phyloP scores from a whole-genome alignment of 306 rosid species.

The Cucurbita ficifolia region DNA sequence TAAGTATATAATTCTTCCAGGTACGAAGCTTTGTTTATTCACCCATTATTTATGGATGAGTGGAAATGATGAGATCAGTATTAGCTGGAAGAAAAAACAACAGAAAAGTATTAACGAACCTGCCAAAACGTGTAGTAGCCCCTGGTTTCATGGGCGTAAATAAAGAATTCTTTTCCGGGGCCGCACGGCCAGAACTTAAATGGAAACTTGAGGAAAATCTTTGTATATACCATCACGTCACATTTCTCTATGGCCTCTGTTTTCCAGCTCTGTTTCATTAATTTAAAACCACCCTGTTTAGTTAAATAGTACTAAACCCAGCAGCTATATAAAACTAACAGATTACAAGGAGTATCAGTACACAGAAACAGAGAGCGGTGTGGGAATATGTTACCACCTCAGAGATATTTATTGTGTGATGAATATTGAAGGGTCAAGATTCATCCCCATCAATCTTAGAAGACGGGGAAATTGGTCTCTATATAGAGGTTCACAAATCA shows the following conservation, averaged over 20 bases:
- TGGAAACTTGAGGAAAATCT: constrained; percentile 92
- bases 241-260: constrained; percentile 71
- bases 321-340: not conserved
- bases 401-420: constrained; percentile 18
- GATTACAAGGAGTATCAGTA: not conserved
- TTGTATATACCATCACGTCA: constrained; percentile 86
- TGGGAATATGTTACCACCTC: not conserved
- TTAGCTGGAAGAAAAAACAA: constrained; percentile 2
- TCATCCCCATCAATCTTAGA: constrained; percentile 9
- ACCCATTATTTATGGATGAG: not conserved
- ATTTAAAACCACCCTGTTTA: not conserved
- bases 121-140: constrained; percentile 99
- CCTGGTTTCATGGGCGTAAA: constrained; percentile 88
- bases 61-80: not conserved
- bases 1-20: not conserved
- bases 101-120: constrained; percentile 26
- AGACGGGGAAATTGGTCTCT: not conserved
- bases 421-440: constrained; percentile 14
- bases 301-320: not conserved
- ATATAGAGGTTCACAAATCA: not conserved
- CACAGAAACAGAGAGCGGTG: not conserved
- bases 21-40: not conserved
- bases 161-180: constrained; percentile 85
- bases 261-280: constrained; percentile 69
- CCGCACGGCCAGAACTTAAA: constrained; percentile 82